Evolutionary conservation across 2,329 filamentous ascomycete species (phyloP).

Genomic region (Golovinomyces cichoracearum): DNA sequence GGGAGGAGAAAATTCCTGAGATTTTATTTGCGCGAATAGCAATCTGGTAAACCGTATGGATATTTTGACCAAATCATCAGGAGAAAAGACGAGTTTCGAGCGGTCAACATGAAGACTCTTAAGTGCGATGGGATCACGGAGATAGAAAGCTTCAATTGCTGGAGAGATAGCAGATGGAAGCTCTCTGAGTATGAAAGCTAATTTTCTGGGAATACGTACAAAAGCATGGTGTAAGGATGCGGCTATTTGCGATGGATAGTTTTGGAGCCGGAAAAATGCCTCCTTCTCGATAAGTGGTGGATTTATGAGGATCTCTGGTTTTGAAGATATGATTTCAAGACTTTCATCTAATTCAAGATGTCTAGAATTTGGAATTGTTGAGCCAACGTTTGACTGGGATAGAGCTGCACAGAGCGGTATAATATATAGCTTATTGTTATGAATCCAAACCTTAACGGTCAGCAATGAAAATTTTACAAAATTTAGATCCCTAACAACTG

Average conservation of each 20-base stretch:
- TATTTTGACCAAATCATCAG: slow-evolving; percentile 51
- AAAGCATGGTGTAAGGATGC: slow-evolving; percentile 52
- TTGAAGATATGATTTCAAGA: slow-evolving; percentile 29
- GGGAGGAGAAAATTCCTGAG: slow-evolving; percentile 52
- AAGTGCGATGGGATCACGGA: slow-evolving; percentile 56
- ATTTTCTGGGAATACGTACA: slow-evolving; percentile 50
- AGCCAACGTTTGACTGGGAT: slow-evolving; percentile 16
- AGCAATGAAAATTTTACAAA: not conserved
- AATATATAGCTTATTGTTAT: slow-evolving; percentile 47
- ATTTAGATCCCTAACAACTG: no score
- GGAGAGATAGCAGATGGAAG: slow-evolving; percentile 54
- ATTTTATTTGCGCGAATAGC: slow-evolving; percentile 70
- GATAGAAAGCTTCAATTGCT: slow-evolving; percentile 74
- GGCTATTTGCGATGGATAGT: slow-evolving; percentile 53
- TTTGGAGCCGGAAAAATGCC: slow-evolving; percentile 66
- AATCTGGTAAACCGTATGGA: slow-evolving; percentile 68
- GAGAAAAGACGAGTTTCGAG: slow-evolving; percentile 36
- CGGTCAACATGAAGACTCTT: slow-evolving; percentile 36
- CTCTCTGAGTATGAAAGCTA: slow-evolving; percentile 54
- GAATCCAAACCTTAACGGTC: slow-evolving; percentile 45
- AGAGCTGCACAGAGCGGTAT: slow-evolving; percentile 29
- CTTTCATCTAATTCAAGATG: slow-evolving; percentile 39
- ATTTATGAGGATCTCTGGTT: slow-evolving; percentile 34
- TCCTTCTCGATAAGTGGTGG: slow-evolving; percentile 58
- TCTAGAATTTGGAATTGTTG: slow-evolving; percentile 16